Conservation (phyloP, 1,139 yeast species). For the Scheffersomyces illinoinensis region DNA sequence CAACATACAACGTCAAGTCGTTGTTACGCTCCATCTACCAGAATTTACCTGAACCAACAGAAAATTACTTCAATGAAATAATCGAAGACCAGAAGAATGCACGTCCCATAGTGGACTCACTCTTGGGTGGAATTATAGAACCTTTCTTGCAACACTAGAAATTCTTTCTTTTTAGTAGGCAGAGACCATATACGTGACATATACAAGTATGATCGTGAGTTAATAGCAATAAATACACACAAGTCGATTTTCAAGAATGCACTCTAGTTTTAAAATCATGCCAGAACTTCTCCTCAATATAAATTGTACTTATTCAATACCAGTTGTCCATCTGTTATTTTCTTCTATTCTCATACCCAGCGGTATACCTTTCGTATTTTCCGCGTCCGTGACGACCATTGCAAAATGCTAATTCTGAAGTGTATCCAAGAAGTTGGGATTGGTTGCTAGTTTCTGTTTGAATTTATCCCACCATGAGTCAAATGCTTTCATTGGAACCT, state of each 20-base stretch:
- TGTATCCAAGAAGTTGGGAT: constrained; percentile 76
- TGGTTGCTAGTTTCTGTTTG: constrained; percentile 67
- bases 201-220: neutral
- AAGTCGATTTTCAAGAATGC: no score
- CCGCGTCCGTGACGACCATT: neutral
- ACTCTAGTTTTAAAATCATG: no score
- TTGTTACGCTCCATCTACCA: constrained; percentile 1
- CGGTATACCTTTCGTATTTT: neutral
- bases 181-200: neutral
- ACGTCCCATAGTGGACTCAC: constrained; percentile 1
- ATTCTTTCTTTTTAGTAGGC: neutral
- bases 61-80: neutral
- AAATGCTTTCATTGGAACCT: constrained; percentile 83
- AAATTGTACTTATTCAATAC: neutral
- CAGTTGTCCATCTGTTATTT: no score
- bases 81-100: constrained; percentile 3
- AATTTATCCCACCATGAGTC: constrained; percentile 98
- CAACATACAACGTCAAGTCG: constrained; percentile 2
- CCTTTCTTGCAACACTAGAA: neutral
- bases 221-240: neutral
- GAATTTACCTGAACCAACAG: constrained; percentile 4
- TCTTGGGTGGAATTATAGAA: neutral
- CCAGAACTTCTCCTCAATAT: neutral
- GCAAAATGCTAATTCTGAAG: constrained; percentile 9
- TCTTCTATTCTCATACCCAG: neutral